Evolutionary conservation across 208 protist genomes (phyloP).

Genomic region (Leishmania mexicana): DNA sequence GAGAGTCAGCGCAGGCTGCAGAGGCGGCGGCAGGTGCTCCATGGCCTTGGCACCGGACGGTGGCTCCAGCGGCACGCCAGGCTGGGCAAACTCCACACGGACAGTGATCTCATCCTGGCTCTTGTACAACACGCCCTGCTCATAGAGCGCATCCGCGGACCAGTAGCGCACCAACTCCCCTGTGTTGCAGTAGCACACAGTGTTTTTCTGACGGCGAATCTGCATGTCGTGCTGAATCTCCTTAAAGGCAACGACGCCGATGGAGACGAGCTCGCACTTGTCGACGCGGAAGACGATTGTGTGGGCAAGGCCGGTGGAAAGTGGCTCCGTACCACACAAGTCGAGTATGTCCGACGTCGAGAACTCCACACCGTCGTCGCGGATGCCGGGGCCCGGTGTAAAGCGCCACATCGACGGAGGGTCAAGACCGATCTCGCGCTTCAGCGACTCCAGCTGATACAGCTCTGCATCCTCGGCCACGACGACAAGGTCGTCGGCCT

Average conservation of each 20-base stretch:
- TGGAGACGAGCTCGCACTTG: conserved; percentile 71
- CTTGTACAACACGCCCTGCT: conserved; percentile 50
- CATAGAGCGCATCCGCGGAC: conserved; percentile 41
- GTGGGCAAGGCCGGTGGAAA: conserved; percentile 48
- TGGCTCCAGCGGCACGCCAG: conserved; percentile 30
- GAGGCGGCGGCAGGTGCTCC: conserved; percentile 16
- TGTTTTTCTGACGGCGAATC: conserved; percentile 53
- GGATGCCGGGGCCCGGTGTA: conserved; percentile 73
- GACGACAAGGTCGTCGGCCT: conserved; percentile 65
- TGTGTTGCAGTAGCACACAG: conserved; percentile 80
- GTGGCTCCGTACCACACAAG: conserved; percentile 71
- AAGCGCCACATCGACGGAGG: conserved; percentile 67
- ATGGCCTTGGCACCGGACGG: not conserved
- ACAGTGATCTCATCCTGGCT: conserved; percentile 60
- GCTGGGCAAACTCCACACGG: conserved; percentile 48
- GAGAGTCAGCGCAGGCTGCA: conserved; percentile 20
- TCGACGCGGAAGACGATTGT: conserved; percentile 72
- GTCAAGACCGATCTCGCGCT: conserved; percentile 53
- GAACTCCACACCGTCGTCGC: conserved; percentile 54
- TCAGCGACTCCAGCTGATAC: conserved; percentile 59
- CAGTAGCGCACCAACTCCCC: conserved; percentile 75
- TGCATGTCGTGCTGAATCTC: conserved; percentile 47
- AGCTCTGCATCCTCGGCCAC: conserved; percentile 80
- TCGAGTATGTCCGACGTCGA: conserved; percentile 78
- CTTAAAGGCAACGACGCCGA: conserved; percentile 70